A percentile compares a stretch with the other conserved stretches of the same genome.
These are phyloP conservation scores for Naganishia friedmannii DNA, from an alignment of 768 basidiomycete species.

Conservation along the genomic window DNA sequence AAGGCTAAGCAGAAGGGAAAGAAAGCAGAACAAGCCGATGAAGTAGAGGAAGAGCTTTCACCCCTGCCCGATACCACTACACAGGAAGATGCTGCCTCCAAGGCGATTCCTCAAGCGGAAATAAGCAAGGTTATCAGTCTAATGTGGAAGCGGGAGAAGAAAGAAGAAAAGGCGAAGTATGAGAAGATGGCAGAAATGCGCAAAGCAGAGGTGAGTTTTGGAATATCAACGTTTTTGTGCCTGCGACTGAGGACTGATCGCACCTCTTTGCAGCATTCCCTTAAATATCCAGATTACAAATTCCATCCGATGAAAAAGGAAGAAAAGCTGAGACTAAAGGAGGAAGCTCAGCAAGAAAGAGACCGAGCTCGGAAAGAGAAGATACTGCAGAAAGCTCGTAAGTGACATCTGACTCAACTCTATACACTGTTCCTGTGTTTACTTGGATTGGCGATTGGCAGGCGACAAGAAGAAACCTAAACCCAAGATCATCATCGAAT, in stretches of 20 bases:
- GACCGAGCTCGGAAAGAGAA: conserved; percentile 26
- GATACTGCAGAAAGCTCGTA: conserved; percentile 5
- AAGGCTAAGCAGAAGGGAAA: background rate
- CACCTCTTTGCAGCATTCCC: conserved; percentile 37
- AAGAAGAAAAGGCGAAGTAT: conserved; percentile 55
- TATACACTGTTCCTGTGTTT: background rate
- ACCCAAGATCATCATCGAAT: background rate
- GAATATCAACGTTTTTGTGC: conserved; percentile 2
- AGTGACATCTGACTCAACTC: background rate
- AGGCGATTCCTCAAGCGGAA: conserved; percentile 58
- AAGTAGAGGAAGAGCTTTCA: background rate
- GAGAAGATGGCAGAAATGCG: conserved; percentile 43
- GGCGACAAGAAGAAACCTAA: conserved; percentile 10
- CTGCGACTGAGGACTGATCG: background rate
- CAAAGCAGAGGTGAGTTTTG: conserved; percentile 50
- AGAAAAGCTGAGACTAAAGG: conserved; percentile 41
- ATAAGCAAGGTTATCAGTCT: conserved; percentile 64
- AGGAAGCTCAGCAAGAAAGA: conserved; percentile 41
- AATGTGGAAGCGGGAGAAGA: conserved; percentile 65
- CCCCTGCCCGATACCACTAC: background rate
- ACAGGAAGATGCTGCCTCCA: background rate
- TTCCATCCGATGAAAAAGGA: conserved; percentile 48
- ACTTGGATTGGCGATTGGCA: background rate
- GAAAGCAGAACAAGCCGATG: background rate
- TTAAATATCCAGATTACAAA: conserved; percentile 48